Evolutionary conservation across 164 flowering plant species (phyloP).

Genomic region (Berberis thunbergii): DNA sequence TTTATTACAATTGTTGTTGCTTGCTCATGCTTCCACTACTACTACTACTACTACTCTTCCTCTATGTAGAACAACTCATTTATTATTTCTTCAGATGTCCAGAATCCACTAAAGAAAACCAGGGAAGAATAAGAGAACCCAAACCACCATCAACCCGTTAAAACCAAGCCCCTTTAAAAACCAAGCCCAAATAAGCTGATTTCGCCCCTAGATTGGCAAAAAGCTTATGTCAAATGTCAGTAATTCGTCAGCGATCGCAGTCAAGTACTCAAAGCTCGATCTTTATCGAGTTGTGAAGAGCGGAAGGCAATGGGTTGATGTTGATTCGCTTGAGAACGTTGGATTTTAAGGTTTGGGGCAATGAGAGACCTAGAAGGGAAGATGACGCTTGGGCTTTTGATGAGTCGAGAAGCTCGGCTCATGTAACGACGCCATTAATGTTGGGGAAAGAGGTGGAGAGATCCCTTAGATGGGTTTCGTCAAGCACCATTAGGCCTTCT

Average conservation of each 20-base stretch:
- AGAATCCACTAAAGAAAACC: no score
- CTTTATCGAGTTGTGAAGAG: constrained; percentile 16
- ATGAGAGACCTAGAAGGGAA: constrained; percentile 36
- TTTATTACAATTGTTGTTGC: no score
- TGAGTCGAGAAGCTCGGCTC: constrained; percentile 33
- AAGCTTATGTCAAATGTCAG: no score
- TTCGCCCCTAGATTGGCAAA: no score
- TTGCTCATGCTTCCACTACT: no score
- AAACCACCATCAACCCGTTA: no score
- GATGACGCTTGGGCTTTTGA: constrained; percentile 43
- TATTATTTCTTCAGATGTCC: no score
- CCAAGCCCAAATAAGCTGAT: no score
- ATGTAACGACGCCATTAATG: constrained; percentile 21
- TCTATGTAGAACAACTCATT: no score
- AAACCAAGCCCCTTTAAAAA: no score
- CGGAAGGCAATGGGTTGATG: constrained; percentile 26
- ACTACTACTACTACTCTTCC: no score
- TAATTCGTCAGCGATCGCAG: constrained; percentile 41
- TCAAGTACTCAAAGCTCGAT: constrained; percentile 35
- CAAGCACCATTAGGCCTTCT: constrained; percentile 28
- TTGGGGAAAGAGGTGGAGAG: constrained; percentile 20
- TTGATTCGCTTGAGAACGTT: constrained; percentile 20
- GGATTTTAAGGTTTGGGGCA: constrained; percentile 42
- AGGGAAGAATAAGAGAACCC: no score
- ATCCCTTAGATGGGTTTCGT: constrained; percentile 38